Conservation (phyloP, 805 yeast species). For the Saturnispora quitensis region DNA sequence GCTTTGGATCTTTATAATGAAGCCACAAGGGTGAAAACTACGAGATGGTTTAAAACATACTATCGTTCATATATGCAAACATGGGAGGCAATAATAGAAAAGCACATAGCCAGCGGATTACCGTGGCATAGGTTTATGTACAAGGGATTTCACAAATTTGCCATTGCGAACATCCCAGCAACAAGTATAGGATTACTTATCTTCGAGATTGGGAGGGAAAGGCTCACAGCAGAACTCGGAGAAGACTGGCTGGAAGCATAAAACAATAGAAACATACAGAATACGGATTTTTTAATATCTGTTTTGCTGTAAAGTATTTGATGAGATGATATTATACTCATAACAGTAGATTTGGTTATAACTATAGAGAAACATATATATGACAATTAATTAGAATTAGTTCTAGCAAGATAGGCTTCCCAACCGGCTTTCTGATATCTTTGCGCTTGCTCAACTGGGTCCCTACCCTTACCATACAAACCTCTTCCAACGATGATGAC, state of each 20-base stretch:
- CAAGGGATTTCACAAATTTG: slow-evolving; percentile 66
- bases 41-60: slow-evolving; percentile 40
- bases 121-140: slow-evolving; percentile 63
- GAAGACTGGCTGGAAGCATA: slow-evolving; percentile 11
- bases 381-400: slow-evolving; percentile 5
- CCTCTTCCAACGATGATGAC: slow-evolving; percentile 98
- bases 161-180: slow-evolving; percentile 74
- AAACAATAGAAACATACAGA: neutral
- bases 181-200: slow-evolving; percentile 80
- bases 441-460: slow-evolving; percentile 77
- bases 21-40: slow-evolving; percentile 19
- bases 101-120: slow-evolving; percentile 44
- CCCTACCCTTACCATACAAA: slow-evolving; percentile 86
- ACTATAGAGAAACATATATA: neutral
- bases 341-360: neutral
- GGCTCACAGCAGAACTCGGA: slow-evolving; percentile 23
- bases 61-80: slow-evolving; percentile 74
- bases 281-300: neutral
- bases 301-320: neutral
- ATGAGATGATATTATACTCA: neutral
- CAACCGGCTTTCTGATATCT: slow-evolving; percentile 93
- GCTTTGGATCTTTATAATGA: slow-evolving; percentile 59
- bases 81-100: slow-evolving; percentile 45
- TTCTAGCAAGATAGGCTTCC: slow-evolving; percentile 64
- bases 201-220: slow-evolving; percentile 66